Percentiles rank a stretch among this genome's conserved stretches.
These are phyloP conservation scores for Sphaerostilbella broomeana DNA, from an alignment of 2,329 filamentous ascomycete species.

Conservation along the genomic window DNA sequence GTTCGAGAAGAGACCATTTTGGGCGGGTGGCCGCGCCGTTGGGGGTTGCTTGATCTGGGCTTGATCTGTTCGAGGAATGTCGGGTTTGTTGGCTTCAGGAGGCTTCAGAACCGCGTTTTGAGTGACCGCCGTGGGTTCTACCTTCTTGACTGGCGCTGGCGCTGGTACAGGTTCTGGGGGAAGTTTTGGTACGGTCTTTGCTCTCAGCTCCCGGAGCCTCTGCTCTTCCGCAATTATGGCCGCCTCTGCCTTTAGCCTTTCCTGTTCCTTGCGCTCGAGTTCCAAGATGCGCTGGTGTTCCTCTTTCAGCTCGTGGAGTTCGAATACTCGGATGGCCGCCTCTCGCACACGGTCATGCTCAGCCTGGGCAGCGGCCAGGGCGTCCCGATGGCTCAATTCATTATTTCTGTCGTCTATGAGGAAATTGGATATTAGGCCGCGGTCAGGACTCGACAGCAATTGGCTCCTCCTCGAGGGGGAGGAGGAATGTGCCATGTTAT, in stretches of 20 bases:
- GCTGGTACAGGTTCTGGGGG: slow-evolving; percentile 31
- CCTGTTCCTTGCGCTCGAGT: slow-evolving; percentile 40
- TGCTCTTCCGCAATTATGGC: slow-evolving; percentile 41
- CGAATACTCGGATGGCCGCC: slow-evolving; percentile 41
- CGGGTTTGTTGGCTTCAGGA: slow-evolving; percentile 16
- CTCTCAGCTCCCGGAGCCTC: slow-evolving; percentile 41
- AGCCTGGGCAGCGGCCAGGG: slow-evolving; percentile 57
- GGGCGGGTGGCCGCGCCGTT: slow-evolving; percentile 13
- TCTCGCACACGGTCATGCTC: slow-evolving; percentile 60
- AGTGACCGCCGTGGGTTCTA: slow-evolving; percentile 12
- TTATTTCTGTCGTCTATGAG: slow-evolving; percentile 57
- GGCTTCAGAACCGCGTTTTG: background rate
- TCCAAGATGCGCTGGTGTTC: slow-evolving; percentile 38
- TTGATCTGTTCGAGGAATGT: slow-evolving; percentile 7
- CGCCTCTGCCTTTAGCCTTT: slow-evolving; percentile 39
- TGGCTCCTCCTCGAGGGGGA: slow-evolving; percentile 35
- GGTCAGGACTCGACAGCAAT: slow-evolving; percentile 36
- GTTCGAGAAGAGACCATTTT: slow-evolving; percentile 17
- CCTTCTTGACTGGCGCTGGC: slow-evolving; percentile 19
- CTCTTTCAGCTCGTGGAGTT: slow-evolving; percentile 41
- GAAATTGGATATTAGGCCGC: slow-evolving; percentile 49
- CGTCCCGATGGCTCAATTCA: slow-evolving; percentile 56
- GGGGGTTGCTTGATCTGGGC: slow-evolving; percentile 2
- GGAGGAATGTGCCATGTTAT: slow-evolving; percentile 38
- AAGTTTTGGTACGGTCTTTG: slow-evolving; percentile 38